A percentile compares a stretch with the other conserved stretches of the same genome.
These are phyloP conservation scores for Euphrasia confusa DNA, from an alignment of 257 asterid genomes.

Conservation along the genomic window DNA sequence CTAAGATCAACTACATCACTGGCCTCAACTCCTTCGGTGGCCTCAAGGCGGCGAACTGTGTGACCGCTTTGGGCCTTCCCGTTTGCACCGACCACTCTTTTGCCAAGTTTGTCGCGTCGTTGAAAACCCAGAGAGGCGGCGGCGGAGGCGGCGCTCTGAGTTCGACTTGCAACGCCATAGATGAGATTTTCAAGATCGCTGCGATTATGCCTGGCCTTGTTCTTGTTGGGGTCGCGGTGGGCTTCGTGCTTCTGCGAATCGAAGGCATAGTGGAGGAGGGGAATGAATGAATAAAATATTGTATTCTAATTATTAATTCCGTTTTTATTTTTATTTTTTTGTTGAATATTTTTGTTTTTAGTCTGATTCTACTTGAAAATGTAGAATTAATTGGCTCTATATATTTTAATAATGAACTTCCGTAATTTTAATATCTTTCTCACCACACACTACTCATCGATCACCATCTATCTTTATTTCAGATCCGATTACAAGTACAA, in stretches of 20 bases:
- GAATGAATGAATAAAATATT: too few species aligned
- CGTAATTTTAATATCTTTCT: too few species aligned
- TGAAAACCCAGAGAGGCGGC: constrained; percentile 30
- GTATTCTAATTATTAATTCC: too few species aligned
- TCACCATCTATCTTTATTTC: too few species aligned
- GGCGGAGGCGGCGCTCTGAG: constrained; percentile 46
- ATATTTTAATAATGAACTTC: too few species aligned
- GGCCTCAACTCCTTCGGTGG: constrained; percentile 82
- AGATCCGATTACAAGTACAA: too few species aligned
- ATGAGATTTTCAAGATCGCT: constrained; percentile 75
- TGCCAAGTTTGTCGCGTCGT: constrained; percentile 55
- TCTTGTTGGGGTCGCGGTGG: constrained; percentile 83
- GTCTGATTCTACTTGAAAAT: too few species aligned
- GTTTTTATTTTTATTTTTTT: too few species aligned
- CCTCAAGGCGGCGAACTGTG: constrained; percentile 68
- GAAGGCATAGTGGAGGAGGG: constrained; percentile 71
- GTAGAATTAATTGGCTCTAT: too few species aligned
- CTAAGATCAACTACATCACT: constrained; percentile 48
- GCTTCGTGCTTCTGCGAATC: constrained; percentile 79
- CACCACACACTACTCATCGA: too few species aligned
- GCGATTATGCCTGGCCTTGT: constrained; percentile 55
- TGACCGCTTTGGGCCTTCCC: constrained; percentile 55
- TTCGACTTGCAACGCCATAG: constrained; percentile 53
- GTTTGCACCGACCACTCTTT: constrained; percentile 56
- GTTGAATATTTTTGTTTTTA: too few species aligned